A percentile compares a stretch with the other conserved stretches of the same genome.
phyloP scores from a whole-genome alignment of 2,329 filamentous ascomycete species.

The Allantophomopsis cytisporea region DNA sequence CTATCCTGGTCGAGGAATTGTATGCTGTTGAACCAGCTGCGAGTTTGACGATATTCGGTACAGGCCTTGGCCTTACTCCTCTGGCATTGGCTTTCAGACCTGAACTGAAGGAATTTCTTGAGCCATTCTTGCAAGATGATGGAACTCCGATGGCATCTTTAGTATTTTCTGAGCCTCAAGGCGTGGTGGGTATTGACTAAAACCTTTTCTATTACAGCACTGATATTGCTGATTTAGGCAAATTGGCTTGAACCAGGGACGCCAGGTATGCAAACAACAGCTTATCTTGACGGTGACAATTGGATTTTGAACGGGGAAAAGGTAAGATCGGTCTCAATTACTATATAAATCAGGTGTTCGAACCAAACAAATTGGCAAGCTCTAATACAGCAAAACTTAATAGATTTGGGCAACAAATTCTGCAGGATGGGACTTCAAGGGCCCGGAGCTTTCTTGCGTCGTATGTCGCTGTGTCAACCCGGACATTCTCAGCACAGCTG shows the following conservation, averaged over 20 bases:
- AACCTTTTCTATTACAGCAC: background rate
- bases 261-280: conserved; percentile 32
- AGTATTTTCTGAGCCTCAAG: conserved; percentile 35
- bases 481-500: conserved; percentile 7
- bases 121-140: conserved; percentile 28
- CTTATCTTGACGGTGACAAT: conserved; percentile 29
- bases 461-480: conserved; percentile 25
- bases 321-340: conserved; percentile 12
- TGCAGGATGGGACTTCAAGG: conserved; percentile 36
- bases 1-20: conserved; percentile 36
- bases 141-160: conserved; percentile 34
- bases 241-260: conserved; percentile 36
- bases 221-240: conserved; percentile 8
- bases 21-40: conserved; percentile 34
- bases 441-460: conserved; percentile 36
- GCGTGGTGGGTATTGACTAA: conserved; percentile 18
- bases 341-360: background rate
- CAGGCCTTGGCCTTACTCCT: conserved; percentile 35
- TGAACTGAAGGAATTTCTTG: conserved; percentile 27
- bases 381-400: background rate
- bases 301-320: conserved; percentile 41
- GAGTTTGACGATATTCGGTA: conserved; percentile 34
- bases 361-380: background rate
- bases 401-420: conserved; percentile 40
- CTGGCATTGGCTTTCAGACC: conserved; percentile 29